phyloP scores from a whole-genome alignment of 2,329 filamentous ascomycete genomes.

The Trichoderma pleuroti region DNA sequence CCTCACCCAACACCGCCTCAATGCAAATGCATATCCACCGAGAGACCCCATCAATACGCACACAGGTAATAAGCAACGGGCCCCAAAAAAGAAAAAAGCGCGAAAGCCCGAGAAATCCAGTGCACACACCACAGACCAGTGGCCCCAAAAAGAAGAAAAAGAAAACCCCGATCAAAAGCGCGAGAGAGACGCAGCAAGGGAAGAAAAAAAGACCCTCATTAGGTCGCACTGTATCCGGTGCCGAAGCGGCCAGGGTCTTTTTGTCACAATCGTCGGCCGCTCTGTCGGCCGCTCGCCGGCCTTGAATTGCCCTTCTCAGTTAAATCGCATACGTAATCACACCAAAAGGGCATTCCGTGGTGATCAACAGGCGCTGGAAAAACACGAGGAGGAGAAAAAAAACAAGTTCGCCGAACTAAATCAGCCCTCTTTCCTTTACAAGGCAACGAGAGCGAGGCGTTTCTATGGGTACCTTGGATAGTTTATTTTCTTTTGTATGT shows the following conservation, averaged over 20 bases:
- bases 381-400: neutral
- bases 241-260: constrained; percentile 8
- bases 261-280: neutral
- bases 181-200: neutral
- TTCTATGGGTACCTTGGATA: neutral
- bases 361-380: neutral
- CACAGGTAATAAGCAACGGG: neutral
- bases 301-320: neutral
- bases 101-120: neutral
- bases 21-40: neutral
- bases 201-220: neutral
- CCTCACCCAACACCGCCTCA: no score
- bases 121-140: neutral
- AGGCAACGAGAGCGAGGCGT: neutral
- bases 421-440: no score
- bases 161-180: neutral
- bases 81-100: neutral
- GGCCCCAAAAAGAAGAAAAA: neutral
- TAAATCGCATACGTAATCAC: constrained; percentile 10
- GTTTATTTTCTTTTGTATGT: neutral
- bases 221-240: constrained; percentile 14
- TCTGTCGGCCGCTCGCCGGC: neutral
- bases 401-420: neutral
- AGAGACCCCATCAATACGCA: neutral
- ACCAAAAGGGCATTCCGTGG: neutral